A percentile compares a stretch with the other conserved stretches of the same genome.
These are phyloP conservation scores for Tuctoria greenei DNA, from an alignment of 176 grass and related monocot genomes.

Conservation along the genomic window DNA sequence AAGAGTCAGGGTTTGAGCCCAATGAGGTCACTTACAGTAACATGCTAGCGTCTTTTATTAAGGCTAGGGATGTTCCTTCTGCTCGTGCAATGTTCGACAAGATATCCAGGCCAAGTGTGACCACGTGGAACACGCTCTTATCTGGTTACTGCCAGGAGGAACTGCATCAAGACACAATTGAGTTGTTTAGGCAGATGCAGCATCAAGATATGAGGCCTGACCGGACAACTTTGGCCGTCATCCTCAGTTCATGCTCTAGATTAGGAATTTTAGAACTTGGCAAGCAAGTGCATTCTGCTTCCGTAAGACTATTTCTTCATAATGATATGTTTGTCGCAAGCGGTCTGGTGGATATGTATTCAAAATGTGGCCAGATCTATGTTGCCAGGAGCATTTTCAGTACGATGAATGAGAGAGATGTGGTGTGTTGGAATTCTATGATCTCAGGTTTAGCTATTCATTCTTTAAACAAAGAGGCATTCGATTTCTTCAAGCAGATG, in stretches of 20 bases:
- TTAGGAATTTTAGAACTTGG: constrained; percentile 54
- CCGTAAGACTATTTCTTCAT: constrained; percentile 60
- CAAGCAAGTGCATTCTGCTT: constrained; percentile 71
- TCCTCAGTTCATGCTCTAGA: constrained; percentile 77
- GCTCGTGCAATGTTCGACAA: constrained; percentile 72
- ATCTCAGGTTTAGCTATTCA: constrained; percentile 67
- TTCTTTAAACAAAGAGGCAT: constrained; percentile 67
- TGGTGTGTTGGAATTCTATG: constrained; percentile 92
- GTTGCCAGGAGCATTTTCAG: constrained; percentile 59
- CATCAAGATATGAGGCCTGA: constrained; percentile 63
- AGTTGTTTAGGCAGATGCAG: constrained; percentile 79
- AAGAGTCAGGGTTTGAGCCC: constrained; percentile 69
- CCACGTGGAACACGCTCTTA: constrained; percentile 77
- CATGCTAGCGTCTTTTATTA: constrained; percentile 65
- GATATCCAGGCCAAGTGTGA: constrained; percentile 58
- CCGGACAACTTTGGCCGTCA: constrained; percentile 66
- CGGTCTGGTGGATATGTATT: constrained; percentile 79
- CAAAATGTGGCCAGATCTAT: constrained; percentile 66
- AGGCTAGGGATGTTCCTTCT: constrained; percentile 50
- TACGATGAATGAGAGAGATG: constrained; percentile 65
- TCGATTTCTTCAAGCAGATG: constrained; percentile 78
- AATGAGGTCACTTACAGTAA: constrained; percentile 82
- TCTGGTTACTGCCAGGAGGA: constrained; percentile 83
- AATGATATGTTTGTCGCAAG: constrained; percentile 76
- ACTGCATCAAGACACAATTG: constrained; percentile 47